Evolutionary conservation across 2,329 filamentous ascomycete genomes (phyloP).

Genomic region (Claviceps lovelessii): DNA sequence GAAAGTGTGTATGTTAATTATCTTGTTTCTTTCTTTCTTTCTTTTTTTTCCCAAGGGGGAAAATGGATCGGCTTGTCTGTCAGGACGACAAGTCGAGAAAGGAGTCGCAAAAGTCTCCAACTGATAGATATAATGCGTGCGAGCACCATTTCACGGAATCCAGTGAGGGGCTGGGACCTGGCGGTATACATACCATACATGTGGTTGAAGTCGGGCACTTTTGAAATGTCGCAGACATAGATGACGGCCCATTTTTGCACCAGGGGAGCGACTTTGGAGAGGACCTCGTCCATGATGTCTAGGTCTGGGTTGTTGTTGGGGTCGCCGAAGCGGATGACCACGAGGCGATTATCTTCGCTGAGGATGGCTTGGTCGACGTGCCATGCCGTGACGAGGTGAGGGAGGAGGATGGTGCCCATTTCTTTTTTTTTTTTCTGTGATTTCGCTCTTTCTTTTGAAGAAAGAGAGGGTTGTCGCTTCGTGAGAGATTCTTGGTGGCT

Average conservation of each 20-base stretch:
- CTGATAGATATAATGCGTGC: too few relatives aligned
- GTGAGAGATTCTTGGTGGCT: too few relatives aligned
- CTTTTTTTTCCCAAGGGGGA: neutral
- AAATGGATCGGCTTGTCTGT: too few relatives aligned
- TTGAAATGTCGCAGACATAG: slow-evolving; percentile 85
- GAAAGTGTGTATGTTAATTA: neutral
- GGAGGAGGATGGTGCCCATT: slow-evolving; percentile 77
- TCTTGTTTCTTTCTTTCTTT: neutral
- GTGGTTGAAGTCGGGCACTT: slow-evolving; percentile 83
- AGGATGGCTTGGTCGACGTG: slow-evolving; percentile 94
- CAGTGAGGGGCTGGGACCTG: too few relatives aligned
- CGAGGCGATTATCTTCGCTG: slow-evolving; percentile 77
- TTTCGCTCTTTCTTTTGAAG: too few relatives aligned
- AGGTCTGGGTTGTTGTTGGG: slow-evolving; percentile 52
- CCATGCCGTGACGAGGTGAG: slow-evolving; percentile 85
- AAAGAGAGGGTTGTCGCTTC: neutral
- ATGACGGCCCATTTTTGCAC: slow-evolving; percentile 90
- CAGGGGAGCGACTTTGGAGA: slow-evolving; percentile 82
- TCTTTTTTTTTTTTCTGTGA: neutral
- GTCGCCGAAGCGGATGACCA: slow-evolving; percentile 80
- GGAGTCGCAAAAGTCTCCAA: too few relatives aligned
- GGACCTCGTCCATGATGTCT: slow-evolving; percentile 76
- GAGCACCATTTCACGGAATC: too few relatives aligned
- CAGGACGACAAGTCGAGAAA: too few relatives aligned
- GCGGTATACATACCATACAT: slow-evolving; percentile 55